These are phyloP conservation scores for Mycena kentingensis DNA, from an alignment of 768 basidiomycete genomes.

Conservation along the genomic window DNA sequence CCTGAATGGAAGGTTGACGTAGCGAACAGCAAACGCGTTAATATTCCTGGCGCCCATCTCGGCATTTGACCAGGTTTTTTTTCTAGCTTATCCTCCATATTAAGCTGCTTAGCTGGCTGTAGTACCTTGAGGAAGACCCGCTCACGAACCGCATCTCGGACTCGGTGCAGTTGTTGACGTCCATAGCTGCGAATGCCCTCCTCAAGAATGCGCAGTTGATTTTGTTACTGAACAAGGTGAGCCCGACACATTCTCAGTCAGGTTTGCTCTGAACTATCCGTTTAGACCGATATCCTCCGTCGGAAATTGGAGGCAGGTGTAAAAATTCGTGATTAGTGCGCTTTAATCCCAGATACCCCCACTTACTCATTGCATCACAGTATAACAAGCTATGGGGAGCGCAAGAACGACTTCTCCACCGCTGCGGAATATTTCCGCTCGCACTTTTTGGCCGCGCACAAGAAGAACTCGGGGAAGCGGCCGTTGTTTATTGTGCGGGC, in stretches of 20 bases:
- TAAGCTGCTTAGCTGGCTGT: conserved; percentile 3
- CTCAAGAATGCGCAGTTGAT: conserved; percentile 73
- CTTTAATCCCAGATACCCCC: conserved; percentile 4
- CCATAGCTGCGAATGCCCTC: conserved; percentile 75
- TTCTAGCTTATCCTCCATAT: too few relatives aligned
- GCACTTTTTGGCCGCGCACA: conserved; percentile 80
- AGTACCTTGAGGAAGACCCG: conserved; percentile 84
- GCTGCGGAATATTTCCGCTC: conserved; percentile 81
- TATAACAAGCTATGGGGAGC: conserved; percentile 76
- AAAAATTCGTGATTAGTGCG: conserved; percentile 77
- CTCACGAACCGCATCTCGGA: conserved; percentile 80
- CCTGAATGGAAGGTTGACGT: neutral
- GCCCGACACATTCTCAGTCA: conserved; percentile 23
- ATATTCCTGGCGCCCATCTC: conserved; percentile 87
- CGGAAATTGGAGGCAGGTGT: conserved; percentile 70
- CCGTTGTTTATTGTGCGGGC: conserved; percentile 64
- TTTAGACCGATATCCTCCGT: conserved; percentile 69
- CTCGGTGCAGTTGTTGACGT: conserved; percentile 75
- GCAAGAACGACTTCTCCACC: conserved; percentile 68
- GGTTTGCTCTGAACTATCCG: conserved; percentile 3
- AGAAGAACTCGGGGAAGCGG: conserved; percentile 66
- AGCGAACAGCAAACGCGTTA: conserved; percentile 67
- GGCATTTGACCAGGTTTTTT: conserved; percentile 86
- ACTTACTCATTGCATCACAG: conserved; percentile 34
- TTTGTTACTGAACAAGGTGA: conserved; percentile 77